These are phyloP conservation scores for Allantophomopsis lycopodina DNA, from an alignment of 2,329 filamentous ascomycete genomes.

Conservation along the genomic window DNA sequence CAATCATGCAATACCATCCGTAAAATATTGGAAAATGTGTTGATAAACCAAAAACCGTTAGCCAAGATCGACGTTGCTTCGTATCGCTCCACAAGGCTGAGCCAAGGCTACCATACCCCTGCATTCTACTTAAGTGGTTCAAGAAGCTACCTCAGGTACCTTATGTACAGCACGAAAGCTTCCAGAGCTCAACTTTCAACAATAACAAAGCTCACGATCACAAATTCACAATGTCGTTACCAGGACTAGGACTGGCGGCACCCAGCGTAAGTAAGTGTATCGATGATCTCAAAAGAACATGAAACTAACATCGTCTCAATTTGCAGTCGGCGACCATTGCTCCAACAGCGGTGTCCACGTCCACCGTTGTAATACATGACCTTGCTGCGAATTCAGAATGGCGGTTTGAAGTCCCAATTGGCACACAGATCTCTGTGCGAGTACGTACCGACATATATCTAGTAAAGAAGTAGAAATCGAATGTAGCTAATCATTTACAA, in stretches of 20 bases:
- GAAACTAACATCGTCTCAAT: not conserved
- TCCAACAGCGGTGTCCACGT: constrained; percentile 17
- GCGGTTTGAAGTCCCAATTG: constrained; percentile 59
- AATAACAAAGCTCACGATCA: too few relatives aligned
- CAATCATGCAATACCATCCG: too few relatives aligned
- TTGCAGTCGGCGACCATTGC: constrained; percentile 11
- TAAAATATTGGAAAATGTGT: too few relatives aligned
- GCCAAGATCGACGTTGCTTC: not conserved
- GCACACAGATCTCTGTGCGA: constrained; percentile 35
- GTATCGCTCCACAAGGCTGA: constrained; percentile 2
- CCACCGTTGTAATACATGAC: constrained; percentile 26
- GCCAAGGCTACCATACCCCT: constrained; percentile 1
- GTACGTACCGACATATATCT: constrained; percentile 22
- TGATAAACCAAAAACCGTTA: too few relatives aligned
- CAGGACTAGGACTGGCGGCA: constrained; percentile 56
- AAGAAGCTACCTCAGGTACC: not conserved
- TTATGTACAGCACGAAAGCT: not conserved
- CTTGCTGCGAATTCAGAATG: constrained; percentile 60
- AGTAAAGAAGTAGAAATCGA: too few relatives aligned
- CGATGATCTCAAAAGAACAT: not conserved
- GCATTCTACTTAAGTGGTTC: constrained; percentile 1
- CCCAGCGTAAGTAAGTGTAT: constrained; percentile 32
- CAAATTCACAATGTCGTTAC: constrained; percentile 48
- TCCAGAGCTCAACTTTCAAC: too few relatives aligned
- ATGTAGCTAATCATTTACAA: constrained; percentile 24